Base-by-base conservation (phyloP, 345 rosid genomes). In the Psidium guajava region DNA sequence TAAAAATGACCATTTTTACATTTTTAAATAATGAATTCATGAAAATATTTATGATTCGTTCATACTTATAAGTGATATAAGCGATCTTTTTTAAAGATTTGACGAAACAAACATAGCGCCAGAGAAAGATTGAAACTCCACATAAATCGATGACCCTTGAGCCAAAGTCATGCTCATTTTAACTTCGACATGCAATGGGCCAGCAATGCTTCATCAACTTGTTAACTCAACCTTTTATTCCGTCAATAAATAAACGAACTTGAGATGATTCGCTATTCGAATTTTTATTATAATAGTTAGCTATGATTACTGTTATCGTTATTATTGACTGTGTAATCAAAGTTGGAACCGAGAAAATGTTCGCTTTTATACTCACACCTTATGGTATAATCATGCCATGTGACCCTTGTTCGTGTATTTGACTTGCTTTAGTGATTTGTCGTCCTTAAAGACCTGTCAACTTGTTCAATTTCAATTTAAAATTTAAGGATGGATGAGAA, bases 211-310 rank as follows among this genome's bases (percentile, higher is more conserved):
- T 59, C 2, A 2, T 3, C 15, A 13, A 6, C 18, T 27, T 2
- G 1, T 27, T 27, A 59, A 3, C 40, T 4, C 5, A 13, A 13
- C 10, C 10, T 59, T 3, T 27, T 50, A 9, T 32, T 59, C 40
- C 6, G 5, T 10, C 20, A 0, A 27, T 3, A n/a, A 13, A n/a
- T 27, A 27, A 59, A 10, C 0, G 10, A 13, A 27, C 5, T 6
- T 59, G 3, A 13, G 28, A 27, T 27, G 40, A 32, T n/a, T 59
- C 14, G 73, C 73, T 13, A 13, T 27, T 59, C 9, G 12, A 59
- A 27, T 5, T 6, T 13, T n/a, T n/a, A n/a, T 12, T 12, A n/a
- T 12, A 5, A 58, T n/a, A 5, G 6, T 58, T n/a, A n/a, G 36
- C 7, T 27, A 6, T 59, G n/a, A 13, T 13, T 27, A 6, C 27